Percentiles rank a stretch among this genome's conserved stretches.
Evolutionary conservation across 1,284 basidiomycete genomes (phyloP).

Genomic region (Ceratobasidium sp.): DNA sequence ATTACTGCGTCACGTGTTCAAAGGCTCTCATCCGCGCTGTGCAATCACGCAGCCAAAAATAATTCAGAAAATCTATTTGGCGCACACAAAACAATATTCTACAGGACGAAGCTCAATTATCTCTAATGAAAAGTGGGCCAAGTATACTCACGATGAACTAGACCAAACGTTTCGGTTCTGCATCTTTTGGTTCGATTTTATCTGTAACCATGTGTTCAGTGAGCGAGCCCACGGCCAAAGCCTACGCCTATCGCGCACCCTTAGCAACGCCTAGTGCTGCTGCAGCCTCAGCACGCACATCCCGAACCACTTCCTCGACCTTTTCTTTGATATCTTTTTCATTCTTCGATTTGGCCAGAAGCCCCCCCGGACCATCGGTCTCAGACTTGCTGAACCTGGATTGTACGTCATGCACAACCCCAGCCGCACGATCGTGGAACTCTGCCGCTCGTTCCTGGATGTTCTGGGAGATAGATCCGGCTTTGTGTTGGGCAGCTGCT

Average conservation of each 20-base stretch:
- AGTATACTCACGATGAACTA: background rate
- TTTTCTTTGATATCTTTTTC: slow-evolving; percentile 12
- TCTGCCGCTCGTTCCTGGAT: slow-evolving; percentile 29
- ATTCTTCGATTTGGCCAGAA: slow-evolving; percentile 15
- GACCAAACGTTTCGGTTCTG: slow-evolving; percentile 8
- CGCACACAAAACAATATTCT: background rate
- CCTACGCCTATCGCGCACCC: slow-evolving; percentile 5
- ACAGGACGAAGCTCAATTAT: background rate
- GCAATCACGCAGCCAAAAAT: background rate
- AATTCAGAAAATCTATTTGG: background rate
- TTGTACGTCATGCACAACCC: slow-evolving; percentile 14
- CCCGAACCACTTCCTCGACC: slow-evolving; percentile 4
- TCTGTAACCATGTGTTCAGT: background rate
- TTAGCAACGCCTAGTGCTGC: slow-evolving; percentile 4
- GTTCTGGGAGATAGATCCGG: slow-evolving; percentile 4
- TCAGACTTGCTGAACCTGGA: background rate
- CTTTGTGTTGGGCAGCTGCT: slow-evolving; percentile 13
- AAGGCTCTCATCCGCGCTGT: background rate
- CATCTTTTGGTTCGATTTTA: slow-evolving; percentile 6
- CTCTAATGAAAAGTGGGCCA: background rate
- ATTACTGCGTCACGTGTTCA: background rate
- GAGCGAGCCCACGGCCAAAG: background rate
- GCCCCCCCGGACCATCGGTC: background rate
- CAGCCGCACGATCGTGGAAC: slow-evolving; percentile 9
- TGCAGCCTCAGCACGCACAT: background rate